Evolutionary conservation across 495 filamentous ascomycete genomes (phyloP).

Genomic region (Aspergillus ellipticus): DNA sequence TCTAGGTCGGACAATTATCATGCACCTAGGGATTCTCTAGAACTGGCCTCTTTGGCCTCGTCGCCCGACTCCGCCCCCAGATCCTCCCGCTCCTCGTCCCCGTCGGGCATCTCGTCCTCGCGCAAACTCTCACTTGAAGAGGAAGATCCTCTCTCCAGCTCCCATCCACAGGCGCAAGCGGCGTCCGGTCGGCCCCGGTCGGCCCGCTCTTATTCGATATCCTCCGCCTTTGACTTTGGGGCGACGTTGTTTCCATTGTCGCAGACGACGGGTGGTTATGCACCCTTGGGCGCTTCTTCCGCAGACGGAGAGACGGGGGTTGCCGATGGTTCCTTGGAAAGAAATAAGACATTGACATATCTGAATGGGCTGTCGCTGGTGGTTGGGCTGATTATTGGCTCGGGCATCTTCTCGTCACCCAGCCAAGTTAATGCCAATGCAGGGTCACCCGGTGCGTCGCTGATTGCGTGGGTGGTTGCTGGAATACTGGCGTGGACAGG

Average conservation of each 20-base stretch:
- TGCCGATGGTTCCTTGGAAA: slow-evolving; percentile 68
- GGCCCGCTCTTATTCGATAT: slow-evolving; percentile 77
- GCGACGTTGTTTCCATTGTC: slow-evolving; percentile 88
- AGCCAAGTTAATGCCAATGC: slow-evolving; percentile 91
- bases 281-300: slow-evolving; percentile 71
- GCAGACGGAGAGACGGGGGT: slow-evolving; percentile 44
- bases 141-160: slow-evolving; percentile 70
- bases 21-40: slow-evolving; percentile 79
- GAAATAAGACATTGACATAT: slow-evolving; percentile 92
- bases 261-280: slow-evolving; percentile 77
- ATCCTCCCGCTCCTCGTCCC: slow-evolving; percentile 68
- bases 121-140: slow-evolving; percentile 85
- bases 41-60: slow-evolving; percentile 92
- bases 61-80: slow-evolving; percentile 49
- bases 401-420: slow-evolving; percentile 92
- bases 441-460: slow-evolving; percentile 84
- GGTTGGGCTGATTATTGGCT: slow-evolving; percentile 92
- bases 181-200: slow-evolving; percentile 46
- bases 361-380: slow-evolving; percentile 89
- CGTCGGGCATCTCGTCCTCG: slow-evolving; percentile 83
- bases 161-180: slow-evolving; percentile 44
- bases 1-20: slow-evolving; percentile 25
- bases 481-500: slow-evolving; percentile 94
- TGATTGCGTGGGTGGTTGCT: slow-evolving; percentile 87
- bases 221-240: slow-evolving; percentile 90